Base-by-base conservation (phyloP, 2,329 filamentous ascomycete genomes). In the Aspergillus sojae region DNA sequence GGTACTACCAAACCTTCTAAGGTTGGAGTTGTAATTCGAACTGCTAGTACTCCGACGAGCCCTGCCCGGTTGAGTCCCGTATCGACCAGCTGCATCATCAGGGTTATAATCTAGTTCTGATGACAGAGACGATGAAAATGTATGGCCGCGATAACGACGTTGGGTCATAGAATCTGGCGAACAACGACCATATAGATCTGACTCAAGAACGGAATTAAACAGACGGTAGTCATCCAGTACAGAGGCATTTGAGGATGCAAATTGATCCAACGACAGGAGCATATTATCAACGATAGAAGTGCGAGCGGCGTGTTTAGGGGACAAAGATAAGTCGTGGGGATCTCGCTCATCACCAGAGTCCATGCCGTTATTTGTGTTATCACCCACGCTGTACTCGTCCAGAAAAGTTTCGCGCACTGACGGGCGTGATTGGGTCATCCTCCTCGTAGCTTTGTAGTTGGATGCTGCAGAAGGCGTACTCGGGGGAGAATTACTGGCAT, bases 211-310 rank as follows among this genome's bases (percentile, higher is more conserved):
- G 26, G 79, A 78, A 66, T 80, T 77, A 63, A 76, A 78, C 28
- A 80, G 66, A 26, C 74, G 73, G 60, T 75, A 75, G 57, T 79
- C 77, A 46, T 76, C 75, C 55, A 78, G 64, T 10, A 77, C 61
- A 4, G 75, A 75, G 43, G 77, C 73, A 14, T 73, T 70, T 3
- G 75, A 66, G 41, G 70, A 83, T 46, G 87, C 89, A 74, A 94
- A 88, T 77, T 94, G 91, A 79, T 97, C 94, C 67, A 99, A 89
- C 46, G 94, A 97, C 68, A 95, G 84, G 65, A 98, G 88, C 90
- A 99, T 95, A 78, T 97, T 96, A 78, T 95, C 91, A 64, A 99
- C 93, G 69, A 99, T 89, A 41, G 94, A 97, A 74, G 96, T 92
- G 70, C 94, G 89, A 46, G 91, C 92, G 67, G 92, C 88, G 75